Conservation (phyloP, 257 asterid species). For the Lantana camara region DNA sequence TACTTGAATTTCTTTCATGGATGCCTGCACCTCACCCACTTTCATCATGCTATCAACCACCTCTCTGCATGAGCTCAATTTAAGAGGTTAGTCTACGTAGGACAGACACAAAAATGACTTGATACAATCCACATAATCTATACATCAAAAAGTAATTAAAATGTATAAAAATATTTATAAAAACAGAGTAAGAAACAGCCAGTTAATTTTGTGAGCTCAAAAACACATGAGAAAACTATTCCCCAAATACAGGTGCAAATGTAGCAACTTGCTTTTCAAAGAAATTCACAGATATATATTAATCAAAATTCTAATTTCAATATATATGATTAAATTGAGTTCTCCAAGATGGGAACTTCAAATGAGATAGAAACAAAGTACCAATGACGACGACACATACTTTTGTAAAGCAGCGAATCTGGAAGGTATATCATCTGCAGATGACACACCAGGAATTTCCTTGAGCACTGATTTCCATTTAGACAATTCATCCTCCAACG, state of each 20-base stretch:
- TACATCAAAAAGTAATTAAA: not conserved
- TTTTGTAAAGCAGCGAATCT: conserved; percentile 79
- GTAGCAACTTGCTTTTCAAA: conserved; percentile 7
- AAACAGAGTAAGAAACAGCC: not conserved
- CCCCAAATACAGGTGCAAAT: conserved; percentile 16
- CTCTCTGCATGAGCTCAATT: conserved; percentile 55
- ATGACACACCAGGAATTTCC: conserved; percentile 85
- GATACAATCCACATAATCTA: conserved; percentile 28
- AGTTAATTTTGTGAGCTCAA: conserved; percentile 12
- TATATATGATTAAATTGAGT: conserved; percentile 19
- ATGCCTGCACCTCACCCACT: conserved; percentile 69
- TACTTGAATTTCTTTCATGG: conserved; percentile 70
- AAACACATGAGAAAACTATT: not conserved
- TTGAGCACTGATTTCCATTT: conserved; percentile 74
- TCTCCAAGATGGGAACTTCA: not conserved
- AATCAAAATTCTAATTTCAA: not conserved
- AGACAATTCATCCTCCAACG: conserved; percentile 78
- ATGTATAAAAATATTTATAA: conserved; percentile 10
- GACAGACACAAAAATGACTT: conserved; percentile 17
- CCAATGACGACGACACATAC: conserved; percentile 41
- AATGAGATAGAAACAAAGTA: conserved; percentile 19
- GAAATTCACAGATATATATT: conserved; percentile 8
- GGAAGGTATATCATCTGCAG: conserved; percentile 73
- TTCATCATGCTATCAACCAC: conserved; percentile 77
- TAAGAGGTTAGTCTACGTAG: conserved; percentile 23